Evolutionary conservation across 768 basidiomycete genomes (phyloP), one percentile per base, ranked within the genome.

Genomic region (Rhizopogon rudus): DNA sequence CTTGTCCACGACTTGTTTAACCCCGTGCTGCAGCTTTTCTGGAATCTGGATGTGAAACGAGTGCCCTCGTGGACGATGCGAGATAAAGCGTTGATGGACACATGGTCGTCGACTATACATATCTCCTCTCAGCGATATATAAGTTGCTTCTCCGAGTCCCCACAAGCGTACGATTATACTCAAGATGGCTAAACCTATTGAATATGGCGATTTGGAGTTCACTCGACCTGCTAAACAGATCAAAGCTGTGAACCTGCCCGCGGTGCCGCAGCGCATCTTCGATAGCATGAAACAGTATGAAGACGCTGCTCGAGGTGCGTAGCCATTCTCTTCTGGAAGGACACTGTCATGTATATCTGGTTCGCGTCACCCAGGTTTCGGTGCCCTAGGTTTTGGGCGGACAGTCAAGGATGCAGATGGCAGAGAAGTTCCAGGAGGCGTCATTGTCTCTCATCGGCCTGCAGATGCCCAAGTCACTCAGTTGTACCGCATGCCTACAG

Each of bases 391-490:
- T 10, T 73, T 71, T 29, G 70, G 69, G 45, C 60, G 60, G 44
- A 57, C 55, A 10, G 52, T 55, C 37, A 57, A 56, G 48, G 61
- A 56, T 35, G 20, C 45, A 0, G 44, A 35, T 6, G 58, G 61
- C 17, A 51, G 62, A 25, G 52, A 56, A 12, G 51, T 52, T 0
- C 57, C 52, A 40, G 61, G 60, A 28, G 58, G 67, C 9, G 58
- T 75, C 37, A 67, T 76, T 53, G 60, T 75, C 37, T 57, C 63
- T 20, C 76, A 77, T 60, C 67, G 75, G 17, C 75, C 75, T n/a
- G 64, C 64, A 37, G 66, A 73, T 56, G 69, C 71, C 7, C 75
- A 74, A 35, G 71, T 76, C 44, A 54, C 63, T 4, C 73, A 77
- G 51, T 56, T 72, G 35, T 77, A 68, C 53, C 66, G 69, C 42